Conservation (phyloP, 768 basidiomycete species). For the Pleurotus giganteus region DNA sequence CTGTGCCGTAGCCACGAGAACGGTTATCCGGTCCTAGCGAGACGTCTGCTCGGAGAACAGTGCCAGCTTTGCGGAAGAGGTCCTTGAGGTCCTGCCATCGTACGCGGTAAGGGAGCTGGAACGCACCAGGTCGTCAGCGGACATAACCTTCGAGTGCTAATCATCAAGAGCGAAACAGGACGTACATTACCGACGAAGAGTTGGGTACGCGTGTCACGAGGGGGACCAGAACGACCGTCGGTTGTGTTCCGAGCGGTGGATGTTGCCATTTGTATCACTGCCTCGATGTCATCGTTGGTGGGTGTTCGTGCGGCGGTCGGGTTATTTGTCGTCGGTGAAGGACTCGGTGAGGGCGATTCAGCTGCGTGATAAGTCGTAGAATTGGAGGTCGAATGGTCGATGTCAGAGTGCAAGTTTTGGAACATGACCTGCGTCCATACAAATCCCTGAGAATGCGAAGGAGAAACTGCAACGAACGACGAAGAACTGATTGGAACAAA, state of each 20-base stretch:
- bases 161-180: constrained; percentile 1
- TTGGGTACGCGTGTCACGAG: constrained; percentile 88
- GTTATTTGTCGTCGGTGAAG: no score
- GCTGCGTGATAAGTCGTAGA: no score
- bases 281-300: constrained; percentile 86
- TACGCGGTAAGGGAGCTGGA: constrained; percentile 90
- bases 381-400: no score
- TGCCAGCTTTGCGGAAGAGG: constrained; percentile 93
- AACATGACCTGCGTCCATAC: no score
- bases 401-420: no score
- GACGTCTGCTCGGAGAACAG: constrained; percentile 77
- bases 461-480: no score
- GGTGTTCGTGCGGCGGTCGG: constrained; percentile 26
- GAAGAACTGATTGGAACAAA: no score
- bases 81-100: constrained; percentile 99
- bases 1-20: constrained; percentile 91
- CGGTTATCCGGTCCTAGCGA: constrained; percentile 86
- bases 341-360: no score
- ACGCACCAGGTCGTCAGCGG: constrained; percentile 9
- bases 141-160: neutral
- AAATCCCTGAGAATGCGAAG: no score
- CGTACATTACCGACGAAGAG: constrained; percentile 94
- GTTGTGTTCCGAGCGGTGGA: constrained; percentile 49
- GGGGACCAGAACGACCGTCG: constrained; percentile 44
- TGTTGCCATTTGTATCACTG: constrained; percentile 89